Base-by-base conservation (phyloP, 345 rosid species). In the Pugionium cornutum region DNA sequence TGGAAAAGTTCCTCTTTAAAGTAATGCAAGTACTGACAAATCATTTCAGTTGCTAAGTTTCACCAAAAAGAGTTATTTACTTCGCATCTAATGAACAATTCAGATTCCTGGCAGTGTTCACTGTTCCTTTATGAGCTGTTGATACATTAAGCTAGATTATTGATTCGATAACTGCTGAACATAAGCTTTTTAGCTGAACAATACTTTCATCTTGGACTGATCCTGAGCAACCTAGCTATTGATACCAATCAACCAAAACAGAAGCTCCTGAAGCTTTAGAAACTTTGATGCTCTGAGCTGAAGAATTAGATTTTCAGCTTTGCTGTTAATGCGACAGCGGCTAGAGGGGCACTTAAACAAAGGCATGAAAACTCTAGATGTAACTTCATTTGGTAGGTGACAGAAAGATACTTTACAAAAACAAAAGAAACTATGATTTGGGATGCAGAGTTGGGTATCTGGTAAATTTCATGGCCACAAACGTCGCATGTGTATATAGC, bases 281-380 rank as follows among this genome's bases (percentile, higher is more conserved):
- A 90, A 90, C 77, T 94, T 94, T 11, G 99, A 94, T 61, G 99
- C 99, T 62, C 99, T 85, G 58, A 90, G 95, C 82, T 90, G 99
- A 73, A 94, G 99, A 69, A 88, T 90, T 46, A 88, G 92, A 75
- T 85, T 88, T 60, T 97, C 97, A 29, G 89, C 79, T 39, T 79
- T 70, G 48, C 60, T 77, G 80, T 94, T 90, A 58, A 77, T 62
- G 35, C 70, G 76, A 58, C 99, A 94, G 35, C 88, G 85, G 53
- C 48, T 77, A 52, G 95, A 75, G 62, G 95, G 96, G 79, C 97
- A 94, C 76, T 88, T 84, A 70, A 84, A 81, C 83, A 86, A 75
- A 30, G 99, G 97, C 97, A 94, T 88, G 78, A 94, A 94, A 36
- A 84, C 92, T 69, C 97, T 78, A 59, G 97, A 84, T 44, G 97